Conservation (phyloP, 179 eudicot species). For the Corrigiola litoralis region DNA sequence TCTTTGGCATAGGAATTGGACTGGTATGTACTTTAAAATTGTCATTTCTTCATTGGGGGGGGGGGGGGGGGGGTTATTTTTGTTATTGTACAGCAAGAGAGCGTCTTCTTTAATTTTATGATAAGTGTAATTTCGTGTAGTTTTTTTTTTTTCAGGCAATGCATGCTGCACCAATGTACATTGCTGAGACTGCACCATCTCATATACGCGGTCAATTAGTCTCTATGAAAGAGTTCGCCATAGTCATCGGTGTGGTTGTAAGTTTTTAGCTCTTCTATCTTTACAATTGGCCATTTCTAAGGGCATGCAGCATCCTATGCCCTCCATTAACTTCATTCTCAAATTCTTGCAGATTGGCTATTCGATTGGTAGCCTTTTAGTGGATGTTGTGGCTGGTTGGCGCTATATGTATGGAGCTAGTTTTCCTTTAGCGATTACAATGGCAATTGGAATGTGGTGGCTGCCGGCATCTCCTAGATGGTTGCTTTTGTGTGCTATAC, state of each 20-base stretch:
- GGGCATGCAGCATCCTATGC: slow-evolving; percentile 12
- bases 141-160: slow-evolving; percentile 56
- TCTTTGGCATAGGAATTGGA: slow-evolving; percentile 88
- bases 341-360: slow-evolving; percentile 79
- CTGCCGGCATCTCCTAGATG: slow-evolving; percentile 92
- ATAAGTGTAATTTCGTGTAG: neutral
- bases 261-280: slow-evolving; percentile 30
- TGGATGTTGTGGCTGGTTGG: slow-evolving; percentile 72
- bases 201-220: slow-evolving; percentile 81
- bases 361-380: slow-evolving; percentile 66
- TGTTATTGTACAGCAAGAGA: neutral
- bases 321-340: neutral
- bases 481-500: slow-evolving; percentile 86
- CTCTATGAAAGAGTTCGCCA: slow-evolving; percentile 85
- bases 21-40: slow-evolving; percentile 45
- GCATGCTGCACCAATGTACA: slow-evolving; percentile 99
- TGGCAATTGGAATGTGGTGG: slow-evolving; percentile 99
- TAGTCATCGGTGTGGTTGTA: slow-evolving; percentile 95
- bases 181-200: slow-evolving; percentile 94
- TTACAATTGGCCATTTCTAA: slow-evolving; percentile 1
- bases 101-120: neutral
- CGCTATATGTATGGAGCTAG: slow-evolving; percentile 88
- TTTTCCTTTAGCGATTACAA: slow-evolving; percentile 57
- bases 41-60: too few species aligned
- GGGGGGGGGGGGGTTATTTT: too few species aligned